Base-by-base conservation (phyloP, 371 early-diverging fungal genomes). In the Rhizopus delemar region DNA sequence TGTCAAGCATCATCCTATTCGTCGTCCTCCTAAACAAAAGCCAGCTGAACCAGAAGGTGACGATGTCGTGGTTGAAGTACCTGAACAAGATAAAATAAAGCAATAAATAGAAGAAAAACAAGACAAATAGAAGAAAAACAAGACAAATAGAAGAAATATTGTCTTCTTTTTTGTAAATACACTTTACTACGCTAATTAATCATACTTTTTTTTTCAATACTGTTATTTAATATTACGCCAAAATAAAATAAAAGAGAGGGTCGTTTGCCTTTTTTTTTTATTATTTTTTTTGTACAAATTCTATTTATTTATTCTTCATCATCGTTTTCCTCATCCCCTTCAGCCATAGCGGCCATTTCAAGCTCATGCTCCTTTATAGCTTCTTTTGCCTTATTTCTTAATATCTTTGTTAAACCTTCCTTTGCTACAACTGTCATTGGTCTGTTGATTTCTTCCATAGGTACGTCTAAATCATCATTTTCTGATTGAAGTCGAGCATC, bases 351-450 rank as follows among this genome's bases (percentile, higher is more conserved):
- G 11, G 60, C 34, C 60, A 57, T 64, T 35, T 65, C 75, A 35
- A 46, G 46, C 41, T 65, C 71, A 29, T 73, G 73, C 0, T 59
- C 64, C 28, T 68, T 60, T 7, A 69, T 58, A 2, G 75, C 75
- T 34, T 74, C 80, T 48, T 86, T 83, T 54, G 78, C 80, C 46
- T 77, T 82, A 41, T 70, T 82, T 54, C 86, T 66, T 50, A 81
- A 74, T 32, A 81, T 66, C 45, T 78, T 79, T 59, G 84, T 87
- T 15, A 68, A 60, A 5, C 78, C 75, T 28, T 76, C 69, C 46
- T 74, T 78, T 56, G 90, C 62, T 32, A 87, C 69, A 29, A 84
- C 80, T 49, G 79, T 76, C 57, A 92, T 80, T 8, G 93, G 91
- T 57, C 81, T 78, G 15, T 89, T 73, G 8, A 93, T 69, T 51